These are phyloP conservation scores for Pseudogymnoascus sp. DNA, from an alignment of 2,329 filamentous ascomycete genomes.

Conservation along the genomic window DNA sequence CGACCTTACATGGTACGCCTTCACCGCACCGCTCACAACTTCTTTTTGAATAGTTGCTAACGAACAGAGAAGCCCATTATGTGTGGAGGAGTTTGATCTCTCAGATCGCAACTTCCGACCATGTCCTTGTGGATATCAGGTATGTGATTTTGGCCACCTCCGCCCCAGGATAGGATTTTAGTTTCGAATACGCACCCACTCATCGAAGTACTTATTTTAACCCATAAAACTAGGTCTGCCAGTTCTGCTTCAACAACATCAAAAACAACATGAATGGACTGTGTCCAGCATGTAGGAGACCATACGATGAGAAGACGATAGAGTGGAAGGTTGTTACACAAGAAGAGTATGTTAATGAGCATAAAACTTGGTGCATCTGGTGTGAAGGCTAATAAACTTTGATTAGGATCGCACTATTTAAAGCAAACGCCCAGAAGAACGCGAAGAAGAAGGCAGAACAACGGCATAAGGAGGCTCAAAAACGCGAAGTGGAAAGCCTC, in stretches of 20 bases:
- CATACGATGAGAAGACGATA: constrained; percentile 95
- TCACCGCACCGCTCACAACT: constrained; percentile 12
- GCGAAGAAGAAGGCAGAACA: constrained; percentile 83
- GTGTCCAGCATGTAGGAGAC: constrained; percentile 91
- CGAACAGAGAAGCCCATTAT: constrained; percentile 66
- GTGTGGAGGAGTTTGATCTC: constrained; percentile 97
- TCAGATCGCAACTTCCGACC: constrained; percentile 95
- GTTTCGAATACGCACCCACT: background rate
- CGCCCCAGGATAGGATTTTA: background rate
- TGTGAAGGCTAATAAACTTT: constrained; percentile 15
- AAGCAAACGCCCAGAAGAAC: constrained; percentile 74
- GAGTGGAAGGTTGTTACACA: constrained; percentile 91
- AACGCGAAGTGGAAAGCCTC: constrained; percentile 89
- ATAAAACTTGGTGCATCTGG: background rate
- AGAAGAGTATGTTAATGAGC: constrained; percentile 66
- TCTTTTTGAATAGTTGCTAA: constrained; percentile 12
- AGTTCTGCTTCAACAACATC: constrained; percentile 99
- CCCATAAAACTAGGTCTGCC: constrained; percentile 64
- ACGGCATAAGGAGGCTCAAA: constrained; percentile 90
- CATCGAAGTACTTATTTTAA: background rate
- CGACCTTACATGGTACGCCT: constrained; percentile 56
- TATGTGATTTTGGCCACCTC: constrained; percentile 34
- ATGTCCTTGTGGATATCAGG: constrained; percentile 96
- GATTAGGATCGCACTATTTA: constrained; percentile 61
- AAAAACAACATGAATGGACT: constrained; percentile 96